A percentile compares a stretch with the other conserved stretches of the same genome.
Evolutionary conservation across 1,284 basidiomycete species (phyloP).

Genomic region (Rhodotorula sp.): DNA sequence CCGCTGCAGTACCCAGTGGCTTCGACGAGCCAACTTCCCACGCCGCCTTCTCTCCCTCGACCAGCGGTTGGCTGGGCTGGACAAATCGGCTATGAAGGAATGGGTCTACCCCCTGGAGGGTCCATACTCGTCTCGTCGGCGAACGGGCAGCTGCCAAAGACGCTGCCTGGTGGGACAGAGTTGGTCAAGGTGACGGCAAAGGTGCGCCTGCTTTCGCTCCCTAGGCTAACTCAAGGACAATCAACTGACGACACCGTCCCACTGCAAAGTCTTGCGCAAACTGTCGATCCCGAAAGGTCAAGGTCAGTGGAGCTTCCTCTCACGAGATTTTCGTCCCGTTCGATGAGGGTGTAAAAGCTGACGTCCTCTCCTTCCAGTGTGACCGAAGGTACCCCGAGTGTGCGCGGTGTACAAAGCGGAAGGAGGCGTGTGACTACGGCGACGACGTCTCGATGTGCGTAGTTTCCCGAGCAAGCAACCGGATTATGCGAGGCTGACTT

Average conservation of each 20-base stretch:
- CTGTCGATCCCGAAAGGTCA: conserved; percentile 33
- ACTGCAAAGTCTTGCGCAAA: conserved; percentile 16
- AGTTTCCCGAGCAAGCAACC: not conserved
- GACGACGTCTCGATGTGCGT: conserved; percentile 32
- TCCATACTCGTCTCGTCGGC: conserved; percentile 4
- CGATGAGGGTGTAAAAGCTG: not conserved
- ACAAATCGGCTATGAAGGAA: not conserved
- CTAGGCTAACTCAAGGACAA: no score
- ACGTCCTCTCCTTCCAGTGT: conserved; percentile 4
- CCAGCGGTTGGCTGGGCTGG: not conserved
- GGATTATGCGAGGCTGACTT: not conserved
- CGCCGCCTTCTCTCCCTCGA: not conserved
- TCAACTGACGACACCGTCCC: no score
- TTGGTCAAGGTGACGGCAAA: conserved; percentile 33
- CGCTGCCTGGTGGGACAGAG: conserved; percentile 1
- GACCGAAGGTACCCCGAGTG: conserved; percentile 32
- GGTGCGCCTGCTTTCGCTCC: conserved; percentile 1
- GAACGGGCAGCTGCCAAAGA: conserved; percentile 5
- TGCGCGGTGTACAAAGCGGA: conserved; percentile 28
- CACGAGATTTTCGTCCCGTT: not conserved
- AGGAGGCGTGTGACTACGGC: conserved; percentile 31
- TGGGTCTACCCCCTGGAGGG: conserved; percentile 13
- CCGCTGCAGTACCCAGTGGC: not conserved
- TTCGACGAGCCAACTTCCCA: not conserved
- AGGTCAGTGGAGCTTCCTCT: not conserved